Percentiles rank a stretch among this genome's conserved stretches.
Evolutionary conservation across 2,329 filamentous ascomycete genomes (phyloP).

Genomic region (Teratosphaeria viscida): DNA sequence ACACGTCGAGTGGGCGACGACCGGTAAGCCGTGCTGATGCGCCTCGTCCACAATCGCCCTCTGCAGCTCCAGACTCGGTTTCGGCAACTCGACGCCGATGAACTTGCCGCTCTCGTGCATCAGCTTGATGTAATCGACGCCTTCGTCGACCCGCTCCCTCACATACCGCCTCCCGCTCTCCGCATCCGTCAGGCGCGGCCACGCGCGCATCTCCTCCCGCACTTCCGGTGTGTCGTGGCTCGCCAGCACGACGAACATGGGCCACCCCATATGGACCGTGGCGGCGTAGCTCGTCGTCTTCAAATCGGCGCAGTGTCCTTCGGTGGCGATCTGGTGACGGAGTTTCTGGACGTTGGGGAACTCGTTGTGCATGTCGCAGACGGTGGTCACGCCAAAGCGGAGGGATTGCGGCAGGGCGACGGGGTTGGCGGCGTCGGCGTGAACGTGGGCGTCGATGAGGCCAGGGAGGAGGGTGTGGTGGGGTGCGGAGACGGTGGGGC

Average conservation of each 20-base stretch:
- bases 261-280: constrained; percentile 45
- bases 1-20: constrained; percentile 32
- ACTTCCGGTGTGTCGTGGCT: constrained; percentile 26
- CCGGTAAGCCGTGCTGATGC: constrained; percentile 26
- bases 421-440: constrained; percentile 32
- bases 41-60: constrained; percentile 34
- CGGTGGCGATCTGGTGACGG: constrained; percentile 17
- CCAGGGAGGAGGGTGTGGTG: constrained; percentile 41
- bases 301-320: constrained; percentile 35
- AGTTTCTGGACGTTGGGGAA: constrained; percentile 24
- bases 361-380: constrained; percentile 41
- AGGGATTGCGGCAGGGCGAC: constrained; percentile 35
- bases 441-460: constrained; percentile 42
- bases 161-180: constrained; percentile 35
- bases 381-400: constrained; percentile 42
- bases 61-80: constrained; percentile 37
- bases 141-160: constrained; percentile 29
- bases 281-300: constrained; percentile 40
- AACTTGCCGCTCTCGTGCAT: constrained; percentile 40
- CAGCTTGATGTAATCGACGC: constrained; percentile 42
- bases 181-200: constrained; percentile 36
- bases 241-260: constrained; percentile 33
- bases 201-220: constrained; percentile 30
- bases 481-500: constrained; percentile 31
- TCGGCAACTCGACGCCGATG: constrained; percentile 28